These are phyloP conservation scores for Pilobolus umbonatus DNA, from an alignment of 192 early-diverging fungal genomes.

Conservation along the genomic window DNA sequence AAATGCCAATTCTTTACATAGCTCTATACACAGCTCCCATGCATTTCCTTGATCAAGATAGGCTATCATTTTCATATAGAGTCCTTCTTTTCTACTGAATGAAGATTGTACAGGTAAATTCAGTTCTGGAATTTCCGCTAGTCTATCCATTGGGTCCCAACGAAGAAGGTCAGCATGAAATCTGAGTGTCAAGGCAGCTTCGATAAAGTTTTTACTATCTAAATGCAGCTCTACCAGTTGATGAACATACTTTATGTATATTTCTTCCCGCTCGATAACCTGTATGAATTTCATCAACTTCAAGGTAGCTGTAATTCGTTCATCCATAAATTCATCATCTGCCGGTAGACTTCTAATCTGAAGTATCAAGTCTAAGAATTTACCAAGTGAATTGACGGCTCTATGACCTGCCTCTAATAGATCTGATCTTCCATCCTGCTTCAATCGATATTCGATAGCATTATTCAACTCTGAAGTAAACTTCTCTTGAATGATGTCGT, in stretches of 20 bases:
- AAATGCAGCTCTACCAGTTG: slow-evolving; percentile 55
- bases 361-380: slow-evolving; percentile 48
- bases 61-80: slow-evolving; percentile 54
- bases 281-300: slow-evolving; percentile 64
- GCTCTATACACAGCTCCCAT: slow-evolving; percentile 68
- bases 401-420: slow-evolving; percentile 14
- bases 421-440: not conserved
- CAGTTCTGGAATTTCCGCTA: slow-evolving; percentile 47
- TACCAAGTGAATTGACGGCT: slow-evolving; percentile 44
- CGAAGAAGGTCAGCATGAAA: slow-evolving; percentile 61
- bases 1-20: slow-evolving; percentile 56
- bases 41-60: slow-evolving; percentile 59
- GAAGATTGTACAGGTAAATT: slow-evolving; percentile 47
- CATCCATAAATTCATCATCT: slow-evolving; percentile 52
- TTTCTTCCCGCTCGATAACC: slow-evolving; percentile 48
- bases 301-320: slow-evolving; percentile 54
- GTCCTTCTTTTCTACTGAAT: slow-evolving; percentile 60
- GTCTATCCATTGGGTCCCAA: slow-evolving; percentile 51
- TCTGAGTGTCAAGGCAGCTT: slow-evolving; percentile 64
- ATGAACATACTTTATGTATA: slow-evolving; percentile 69
- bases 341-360: slow-evolving; percentile 50
- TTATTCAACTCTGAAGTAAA: slow-evolving; percentile 25
- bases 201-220: slow-evolving; percentile 48
- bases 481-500: slow-evolving; percentile 16
- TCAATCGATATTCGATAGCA: slow-evolving; percentile 1